These are phyloP conservation scores for Ogataea dorogensis DNA, from an alignment of 805 yeast genomes.

Conservation along the genomic window DNA sequence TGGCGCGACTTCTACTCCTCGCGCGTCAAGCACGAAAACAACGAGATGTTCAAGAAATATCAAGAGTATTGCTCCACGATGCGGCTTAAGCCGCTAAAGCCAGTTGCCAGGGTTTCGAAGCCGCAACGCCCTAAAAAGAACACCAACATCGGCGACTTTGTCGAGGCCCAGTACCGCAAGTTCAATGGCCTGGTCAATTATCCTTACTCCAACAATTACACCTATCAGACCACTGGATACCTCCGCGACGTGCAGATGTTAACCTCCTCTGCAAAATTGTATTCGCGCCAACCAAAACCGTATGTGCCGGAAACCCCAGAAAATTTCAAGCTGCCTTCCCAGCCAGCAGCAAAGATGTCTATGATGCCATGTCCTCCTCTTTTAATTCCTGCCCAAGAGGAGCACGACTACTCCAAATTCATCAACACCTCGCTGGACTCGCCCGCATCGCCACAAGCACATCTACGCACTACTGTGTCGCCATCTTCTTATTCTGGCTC, in stretches of 20 bases:
- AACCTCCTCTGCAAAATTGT: slow-evolving; percentile 48
- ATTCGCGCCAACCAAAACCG: slow-evolving; percentile 35
- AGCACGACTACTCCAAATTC: slow-evolving; percentile 14
- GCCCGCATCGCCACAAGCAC: slow-evolving; percentile 16
- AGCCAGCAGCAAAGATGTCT: slow-evolving; percentile 8
- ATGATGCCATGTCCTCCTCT: slow-evolving; percentile 7
- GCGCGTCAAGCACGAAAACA: slow-evolving; percentile 42
- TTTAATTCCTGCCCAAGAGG: slow-evolving; percentile 3
- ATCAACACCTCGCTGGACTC: slow-evolving; percentile 14
- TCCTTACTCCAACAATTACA: slow-evolving; percentile 53
- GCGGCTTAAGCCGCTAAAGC: slow-evolving; percentile 9
- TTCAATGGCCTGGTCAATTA: slow-evolving; percentile 38
- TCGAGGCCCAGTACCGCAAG: slow-evolving; percentile 25
- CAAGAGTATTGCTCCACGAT: slow-evolving; percentile 34
- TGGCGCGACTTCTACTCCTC: slow-evolving; percentile 44
- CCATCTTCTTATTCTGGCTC: slow-evolving; percentile 14
- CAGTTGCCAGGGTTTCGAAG: slow-evolving; percentile 14
- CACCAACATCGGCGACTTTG: slow-evolving; percentile 24
- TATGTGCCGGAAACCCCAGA: slow-evolving; percentile 13
- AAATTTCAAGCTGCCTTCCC: slow-evolving; percentile 25
- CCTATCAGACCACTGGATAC: slow-evolving; percentile 48
- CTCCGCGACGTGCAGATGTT: slow-evolving; percentile 47
- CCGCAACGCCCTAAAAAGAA: slow-evolving; percentile 10
- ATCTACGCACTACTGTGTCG: slow-evolving; percentile 14
- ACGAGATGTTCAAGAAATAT: slow-evolving; percentile 38